Evolutionary conservation across 176 grass and related monocot genomes (phyloP), one percentile per base, ranked within the genome.

Genomic region (Areca catechu): DNA sequence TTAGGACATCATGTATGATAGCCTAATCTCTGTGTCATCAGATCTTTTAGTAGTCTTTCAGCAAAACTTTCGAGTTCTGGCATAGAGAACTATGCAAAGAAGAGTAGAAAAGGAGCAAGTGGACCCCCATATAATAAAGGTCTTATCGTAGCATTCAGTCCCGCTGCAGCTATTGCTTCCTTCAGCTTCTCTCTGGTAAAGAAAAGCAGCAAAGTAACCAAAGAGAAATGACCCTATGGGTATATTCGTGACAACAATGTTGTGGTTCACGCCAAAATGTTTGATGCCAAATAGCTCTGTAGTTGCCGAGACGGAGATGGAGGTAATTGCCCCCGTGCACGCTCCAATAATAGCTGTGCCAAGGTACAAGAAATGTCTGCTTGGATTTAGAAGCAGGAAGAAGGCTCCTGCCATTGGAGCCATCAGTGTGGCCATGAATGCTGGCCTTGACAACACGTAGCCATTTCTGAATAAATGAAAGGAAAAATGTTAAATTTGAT

Each of bases 211-310:
- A 17, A 92, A 63, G 76, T 92, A 98, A 23, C 93, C 93, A 76
- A 98, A 98, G 76, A 88, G 79, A 50, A 98, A 83, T 24, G 93
- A 92, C 0, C 93, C 93, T 0, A 89, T 54, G 1, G 93, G 93
- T 66, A 98, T 92, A 64, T 98, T 98, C 53, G 73, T 56, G 23
- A 98, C 93, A 19, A 98, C 54, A 50, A 98, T 80, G 81, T 98
- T 98, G 84, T 98, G 93, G 79, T 98, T 98, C 48, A 98, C 78
- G 4, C 87, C 84, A 58, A 98, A 98, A 77, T 92, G 19, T 48
- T 92, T 85, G 27, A 43, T 78, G 15, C 93, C 93, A 79, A 98
- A 98, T 18, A 98, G 82, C 74, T 98, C 93, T 5, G 79, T 58
- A 24, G 93, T 92, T 49, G 93, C 74, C 5, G 87, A 98, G 24